A percentile compares a stretch with the other conserved stretches of the same genome.
These are phyloP conservation scores for Yamadazyma olivae DNA, from an alignment of 805 yeast species.

Conservation along the genomic window DNA sequence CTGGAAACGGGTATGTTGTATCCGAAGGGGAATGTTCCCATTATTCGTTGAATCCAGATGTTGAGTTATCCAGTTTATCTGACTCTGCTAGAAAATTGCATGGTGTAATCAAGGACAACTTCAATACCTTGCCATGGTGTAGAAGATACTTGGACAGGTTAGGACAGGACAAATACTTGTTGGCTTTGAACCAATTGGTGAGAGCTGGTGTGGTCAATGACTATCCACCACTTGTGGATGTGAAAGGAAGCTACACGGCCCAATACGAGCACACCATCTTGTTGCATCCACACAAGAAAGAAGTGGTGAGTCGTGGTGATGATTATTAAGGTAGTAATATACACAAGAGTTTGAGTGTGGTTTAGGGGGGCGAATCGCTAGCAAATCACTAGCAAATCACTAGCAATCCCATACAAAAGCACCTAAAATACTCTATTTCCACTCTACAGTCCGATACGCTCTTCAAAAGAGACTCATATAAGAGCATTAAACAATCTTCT, in stretches of 20 bases:
- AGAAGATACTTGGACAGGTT: constrained; percentile 88
- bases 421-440: too few species aligned
- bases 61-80: constrained; percentile 42
- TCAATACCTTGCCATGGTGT: constrained; percentile 96
- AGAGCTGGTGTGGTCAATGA: constrained; percentile 86
- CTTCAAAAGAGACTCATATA: too few species aligned
- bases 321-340: constrained; percentile 54
- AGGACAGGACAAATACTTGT: constrained; percentile 87
- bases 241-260: constrained; percentile 86
- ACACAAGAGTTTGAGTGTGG: too few species aligned
- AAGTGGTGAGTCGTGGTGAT: constrained; percentile 92
- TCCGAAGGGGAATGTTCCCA: constrained; percentile 93
- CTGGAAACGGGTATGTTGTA: constrained; percentile 89
- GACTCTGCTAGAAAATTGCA: constrained; percentile 70
- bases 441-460: too few species aligned
- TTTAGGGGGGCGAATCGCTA: too few species aligned
- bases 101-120: constrained; percentile 68
- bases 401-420: too few species aligned
- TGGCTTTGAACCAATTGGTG: constrained; percentile 83
- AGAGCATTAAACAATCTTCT: too few species aligned
- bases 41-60: constrained; percentile 64
- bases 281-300: constrained; percentile 87
- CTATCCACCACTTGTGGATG: constrained; percentile 89
- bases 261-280: constrained; percentile 94
- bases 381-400: too few species aligned